These are phyloP conservation scores for Obba rivulosa DNA, from an alignment of 768 basidiomycete species.

Conservation along the genomic window DNA sequence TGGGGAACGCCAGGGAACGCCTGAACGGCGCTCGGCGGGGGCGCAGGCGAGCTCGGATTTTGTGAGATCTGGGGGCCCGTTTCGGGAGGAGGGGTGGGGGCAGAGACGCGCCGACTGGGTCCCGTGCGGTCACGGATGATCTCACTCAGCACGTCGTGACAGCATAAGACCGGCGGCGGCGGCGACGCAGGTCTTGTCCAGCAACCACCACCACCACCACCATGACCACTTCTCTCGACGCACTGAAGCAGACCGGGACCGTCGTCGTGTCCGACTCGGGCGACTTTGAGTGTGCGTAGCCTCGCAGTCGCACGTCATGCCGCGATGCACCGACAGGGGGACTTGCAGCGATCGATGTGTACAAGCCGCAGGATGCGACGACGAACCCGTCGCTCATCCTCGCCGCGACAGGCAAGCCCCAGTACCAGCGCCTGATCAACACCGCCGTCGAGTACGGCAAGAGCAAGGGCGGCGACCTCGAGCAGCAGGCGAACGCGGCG, in stretches of 20 bases:
- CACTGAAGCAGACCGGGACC: constrained; percentile 88
- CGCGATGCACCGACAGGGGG: constrained; percentile 12
- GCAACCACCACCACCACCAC: constrained; percentile 11
- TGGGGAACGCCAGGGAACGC: too few species aligned
- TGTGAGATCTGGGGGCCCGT: too few species aligned
- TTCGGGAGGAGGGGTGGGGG: too few species aligned
- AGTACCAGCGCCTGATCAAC: constrained; percentile 79
- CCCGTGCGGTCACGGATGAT: too few species aligned
- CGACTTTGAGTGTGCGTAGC: constrained; percentile 73
- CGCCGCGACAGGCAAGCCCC: constrained; percentile 85
- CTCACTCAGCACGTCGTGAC: too few species aligned
- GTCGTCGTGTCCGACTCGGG: constrained; percentile 97
- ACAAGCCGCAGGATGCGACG: constrained; percentile 98
- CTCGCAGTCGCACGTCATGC: background rate
- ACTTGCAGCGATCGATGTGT: constrained; percentile 78
- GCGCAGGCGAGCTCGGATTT: too few species aligned
- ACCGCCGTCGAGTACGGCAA: constrained; percentile 71
- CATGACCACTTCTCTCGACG: constrained; percentile 79
- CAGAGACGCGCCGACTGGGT: too few species aligned
- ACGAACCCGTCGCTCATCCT: constrained; percentile 97
- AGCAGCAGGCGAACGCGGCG: constrained; percentile 72
- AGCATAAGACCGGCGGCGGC: too few species aligned
- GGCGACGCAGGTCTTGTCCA: background rate
- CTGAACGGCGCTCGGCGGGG: too few species aligned
- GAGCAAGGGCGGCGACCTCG: constrained; percentile 71